Evolutionary conservation across 306 rosid genomes (phyloP).

Genomic region (Dryas octopetala): DNA sequence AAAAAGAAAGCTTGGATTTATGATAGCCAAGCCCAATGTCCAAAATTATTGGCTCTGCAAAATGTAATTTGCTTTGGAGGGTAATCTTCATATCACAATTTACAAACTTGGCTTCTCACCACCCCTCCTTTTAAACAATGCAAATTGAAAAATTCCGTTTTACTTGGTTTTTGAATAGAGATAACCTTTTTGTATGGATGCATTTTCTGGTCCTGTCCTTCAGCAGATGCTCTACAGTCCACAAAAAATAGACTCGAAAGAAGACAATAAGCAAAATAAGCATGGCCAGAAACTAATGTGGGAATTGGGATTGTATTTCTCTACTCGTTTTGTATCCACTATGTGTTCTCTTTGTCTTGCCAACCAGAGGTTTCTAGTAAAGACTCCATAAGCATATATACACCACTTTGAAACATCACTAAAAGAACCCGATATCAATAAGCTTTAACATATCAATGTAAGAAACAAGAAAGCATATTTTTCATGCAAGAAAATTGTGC

Average conservation of each 20-base stretch:
- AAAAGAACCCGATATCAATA: not conserved
- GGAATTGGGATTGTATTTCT: conserved; percentile 4
- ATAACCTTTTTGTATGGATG: not conserved
- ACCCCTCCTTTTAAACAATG: not conserved
- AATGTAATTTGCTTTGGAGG: not conserved
- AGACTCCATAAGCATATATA: conserved; percentile 8
- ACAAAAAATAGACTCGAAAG: conserved; percentile 18
- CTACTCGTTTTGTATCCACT: conserved; percentile 8
- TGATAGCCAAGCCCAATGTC: not conserved
- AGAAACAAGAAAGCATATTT: not conserved
- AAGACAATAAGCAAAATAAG: conserved; percentile 5
- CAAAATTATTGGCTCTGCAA: not conserved
- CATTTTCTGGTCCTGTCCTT: conserved; percentile 1
- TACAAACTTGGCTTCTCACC: not conserved
- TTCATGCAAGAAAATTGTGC: not conserved
- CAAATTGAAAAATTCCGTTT: not conserved
- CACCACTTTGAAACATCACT: not conserved
- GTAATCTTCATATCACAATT: not conserved
- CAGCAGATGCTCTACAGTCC: conserved; percentile 8
- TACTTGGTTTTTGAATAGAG: too few species aligned
- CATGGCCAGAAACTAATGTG: conserved; percentile 23
- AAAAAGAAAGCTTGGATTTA: not conserved
- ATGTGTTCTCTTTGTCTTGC: conserved; percentile 1
- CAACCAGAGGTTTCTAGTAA: not conserved
- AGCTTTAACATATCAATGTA: too few species aligned